Base-by-base conservation (phyloP, 1,139 yeast species). In the Blastobotrys ciferrii region DNA sequence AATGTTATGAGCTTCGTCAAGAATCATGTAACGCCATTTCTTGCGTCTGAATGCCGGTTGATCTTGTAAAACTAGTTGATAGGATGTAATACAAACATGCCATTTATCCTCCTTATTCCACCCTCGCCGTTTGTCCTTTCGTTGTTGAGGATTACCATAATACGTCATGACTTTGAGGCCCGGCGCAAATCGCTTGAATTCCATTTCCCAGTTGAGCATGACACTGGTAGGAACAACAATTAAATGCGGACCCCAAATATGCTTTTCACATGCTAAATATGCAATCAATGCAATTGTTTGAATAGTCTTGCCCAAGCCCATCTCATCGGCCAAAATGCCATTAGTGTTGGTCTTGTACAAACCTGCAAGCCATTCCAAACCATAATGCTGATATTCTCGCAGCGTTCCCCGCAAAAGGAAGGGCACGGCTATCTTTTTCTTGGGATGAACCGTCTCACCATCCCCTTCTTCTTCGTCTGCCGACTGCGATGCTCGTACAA, bases 161-260 rank as follows among this genome's bases (percentile, higher is more conserved):
- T 94, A 94, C 0, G 98, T 92, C 65, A 94, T 66, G 1, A 94
- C 95, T 65, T 94, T 92, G 67, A 94, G 86, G 0, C 98, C 99
- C 0, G 99, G 99, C 0, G 98, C 98, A 74, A 94, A 94, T 58
- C 96, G 82, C 63, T 92, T 94, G 70, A 94, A 91, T 65, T 94
- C 99, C 97, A 92, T 91, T 66, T 94, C 99, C 99, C 99, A 94
- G 65, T 94, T 94, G 49, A 94, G 80, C 84, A 94, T 83, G n/a
- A 94, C 99, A 15, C 97, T 88, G 0, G 99, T 94, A 2, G 99
- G 99, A 2, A 94, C 99, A 53, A 94, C 82, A 67, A 94, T 91
- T 48, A 94, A 72, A 71, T 94, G 99, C 0, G 98, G 98, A 0
- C 98, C 98, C 99, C 99, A 92, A 28, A 86, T 78, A 51, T 87